These are phyloP conservation scores for Tricholoma sp. DNA, from an alignment of 768 basidiomycete genomes.

Conservation along the genomic window DNA sequence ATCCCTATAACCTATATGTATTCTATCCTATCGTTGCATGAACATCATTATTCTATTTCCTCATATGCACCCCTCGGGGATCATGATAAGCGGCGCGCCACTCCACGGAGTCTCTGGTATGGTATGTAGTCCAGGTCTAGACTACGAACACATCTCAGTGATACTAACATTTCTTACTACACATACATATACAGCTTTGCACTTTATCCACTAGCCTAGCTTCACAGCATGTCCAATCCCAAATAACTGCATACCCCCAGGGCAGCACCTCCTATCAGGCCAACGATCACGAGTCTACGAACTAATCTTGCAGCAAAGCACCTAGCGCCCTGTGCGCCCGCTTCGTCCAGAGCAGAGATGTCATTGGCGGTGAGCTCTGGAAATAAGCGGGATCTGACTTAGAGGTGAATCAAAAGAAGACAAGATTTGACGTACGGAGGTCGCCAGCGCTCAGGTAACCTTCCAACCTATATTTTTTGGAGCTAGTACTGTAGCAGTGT, in stretches of 20 bases:
- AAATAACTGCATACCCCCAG: constrained; percentile 18
- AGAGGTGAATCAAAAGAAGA: background rate
- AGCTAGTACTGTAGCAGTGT: constrained; percentile 43
- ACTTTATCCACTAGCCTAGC: background rate
- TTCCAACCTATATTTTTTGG: constrained; percentile 58
- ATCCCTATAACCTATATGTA: background rate
- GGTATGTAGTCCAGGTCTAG: no score
- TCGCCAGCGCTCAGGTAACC: constrained; percentile 69
- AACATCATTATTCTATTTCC: background rate
- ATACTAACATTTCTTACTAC: background rate
- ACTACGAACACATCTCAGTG: background rate
- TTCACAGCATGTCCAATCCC: constrained; percentile 16
- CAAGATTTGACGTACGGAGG: constrained; percentile 35
- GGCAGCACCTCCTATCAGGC: constrained; percentile 16
- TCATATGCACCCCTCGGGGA: background rate
- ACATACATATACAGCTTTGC: background rate
- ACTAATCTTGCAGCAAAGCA: constrained; percentile 6
- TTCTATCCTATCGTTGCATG: background rate
- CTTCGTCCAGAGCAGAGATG: constrained; percentile 50
- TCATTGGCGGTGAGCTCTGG: constrained; percentile 48
- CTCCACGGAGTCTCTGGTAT: no score
- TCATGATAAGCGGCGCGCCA: no score
- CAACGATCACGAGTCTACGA: constrained; percentile 12
- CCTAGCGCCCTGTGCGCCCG: constrained; percentile 40
- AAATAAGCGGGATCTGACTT: background rate